A percentile compares a stretch with the other conserved stretches of the same genome.
Conservation (phyloP, 495 filamentous ascomycete genomes). For the Evernia prunastri region DNA sequence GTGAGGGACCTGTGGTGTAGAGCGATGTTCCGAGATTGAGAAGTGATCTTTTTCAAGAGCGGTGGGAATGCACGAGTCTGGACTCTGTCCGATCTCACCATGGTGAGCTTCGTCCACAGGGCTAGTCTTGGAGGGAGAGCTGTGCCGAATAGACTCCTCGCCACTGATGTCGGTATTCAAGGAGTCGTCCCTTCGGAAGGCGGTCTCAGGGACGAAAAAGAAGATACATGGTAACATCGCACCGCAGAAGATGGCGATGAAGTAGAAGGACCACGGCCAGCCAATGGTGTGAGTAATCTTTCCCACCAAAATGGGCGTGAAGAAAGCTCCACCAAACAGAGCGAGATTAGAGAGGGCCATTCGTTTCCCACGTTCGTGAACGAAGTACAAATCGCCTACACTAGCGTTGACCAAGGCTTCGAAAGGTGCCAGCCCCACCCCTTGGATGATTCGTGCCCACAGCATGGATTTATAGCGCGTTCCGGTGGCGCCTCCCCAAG, state of each 20-base stretch:
- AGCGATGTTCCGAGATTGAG: conserved; percentile 1
- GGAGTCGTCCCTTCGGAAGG: conserved; percentile 57
- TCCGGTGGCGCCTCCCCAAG: conserved; percentile 70
- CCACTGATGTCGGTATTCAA: conserved; percentile 56
- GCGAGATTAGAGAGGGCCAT: conserved; percentile 90
- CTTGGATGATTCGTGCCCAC: conserved; percentile 71
- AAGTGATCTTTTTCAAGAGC: conserved; percentile 2
- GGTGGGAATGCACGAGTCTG: conserved; percentile 7
- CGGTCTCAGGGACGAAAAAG: conserved; percentile 81
- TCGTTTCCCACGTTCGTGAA: conserved; percentile 75
- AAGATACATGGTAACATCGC: conserved; percentile 59
- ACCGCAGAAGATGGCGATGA: conserved; percentile 60
- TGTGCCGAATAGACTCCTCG: conserved; percentile 15
- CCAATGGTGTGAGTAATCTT: conserved; percentile 70
- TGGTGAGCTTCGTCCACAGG: conserved; percentile 5
- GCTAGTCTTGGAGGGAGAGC: background rate
- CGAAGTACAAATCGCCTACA: conserved; percentile 70
- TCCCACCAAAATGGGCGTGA: conserved; percentile 58
- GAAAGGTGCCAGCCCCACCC: conserved; percentile 67
- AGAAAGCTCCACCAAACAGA: conserved; percentile 85
- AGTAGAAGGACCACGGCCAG: conserved; percentile 75
- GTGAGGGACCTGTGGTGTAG: conserved; percentile 17
- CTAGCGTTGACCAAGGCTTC: conserved; percentile 71
- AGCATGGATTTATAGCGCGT: conserved; percentile 61
- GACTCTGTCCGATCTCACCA: background rate